Evolutionary conservation across 2,329 filamentous ascomycete genomes (phyloP).

Genomic region (Colletotrichum theobromicola): DNA sequence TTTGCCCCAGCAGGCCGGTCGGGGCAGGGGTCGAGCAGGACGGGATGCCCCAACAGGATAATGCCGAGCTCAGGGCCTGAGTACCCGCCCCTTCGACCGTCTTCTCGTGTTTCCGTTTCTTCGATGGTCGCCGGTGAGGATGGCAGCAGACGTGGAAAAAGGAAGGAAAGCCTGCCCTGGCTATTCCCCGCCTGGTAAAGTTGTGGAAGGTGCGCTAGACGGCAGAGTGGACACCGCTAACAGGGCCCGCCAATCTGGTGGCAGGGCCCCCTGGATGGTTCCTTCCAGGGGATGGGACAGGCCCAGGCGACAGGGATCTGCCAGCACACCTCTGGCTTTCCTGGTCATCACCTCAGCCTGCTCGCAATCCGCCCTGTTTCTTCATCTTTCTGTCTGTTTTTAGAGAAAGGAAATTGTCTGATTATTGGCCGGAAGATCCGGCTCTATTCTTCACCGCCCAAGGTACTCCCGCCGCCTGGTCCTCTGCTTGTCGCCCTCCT

Average conservation of each 20-base stretch:
- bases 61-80: not conserved
- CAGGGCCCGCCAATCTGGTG: not conserved
- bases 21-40: not conserved
- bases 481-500: not conserved
- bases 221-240: not conserved
- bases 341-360: not conserved
- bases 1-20: not conserved
- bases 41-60: not conserved
- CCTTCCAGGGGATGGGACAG: not conserved
- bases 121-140: not conserved
- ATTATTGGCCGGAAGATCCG: not conserved
- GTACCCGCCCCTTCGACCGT: no score
- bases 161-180: not conserved
- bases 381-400: not conserved
- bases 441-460: not conserved
- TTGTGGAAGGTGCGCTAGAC: not conserved
- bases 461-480: not conserved
- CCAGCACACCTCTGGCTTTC: not conserved
- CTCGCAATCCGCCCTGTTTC: not conserved
- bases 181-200: not conserved
- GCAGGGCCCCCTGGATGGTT: not conserved
- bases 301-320: not conserved
- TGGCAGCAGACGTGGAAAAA: not conserved
- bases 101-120: not conserved
- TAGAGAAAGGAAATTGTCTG: not conserved